A percentile compares a stretch with the other conserved stretches of the same genome.
Conservation (phyloP, 805 yeast species). For the Wickerhamiella kazuoi region DNA sequence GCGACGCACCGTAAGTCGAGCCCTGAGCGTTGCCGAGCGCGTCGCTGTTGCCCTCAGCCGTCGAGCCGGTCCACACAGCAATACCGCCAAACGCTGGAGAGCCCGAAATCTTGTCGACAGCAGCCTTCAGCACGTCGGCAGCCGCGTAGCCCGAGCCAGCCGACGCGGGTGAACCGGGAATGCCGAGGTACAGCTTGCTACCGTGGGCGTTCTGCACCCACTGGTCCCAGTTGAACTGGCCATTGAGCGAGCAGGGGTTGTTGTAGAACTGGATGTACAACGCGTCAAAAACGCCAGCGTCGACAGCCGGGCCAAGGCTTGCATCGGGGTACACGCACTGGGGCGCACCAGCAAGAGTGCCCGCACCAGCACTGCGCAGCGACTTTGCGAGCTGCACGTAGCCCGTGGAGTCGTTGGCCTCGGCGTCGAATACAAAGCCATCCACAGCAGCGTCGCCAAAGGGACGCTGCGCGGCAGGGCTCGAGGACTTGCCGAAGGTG, state of each 20-base stretch:
- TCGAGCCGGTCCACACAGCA: slow-evolving; percentile 39
- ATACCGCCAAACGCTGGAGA: slow-evolving; percentile 41
- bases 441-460: slow-evolving; percentile 43
- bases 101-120: slow-evolving; percentile 7
- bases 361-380: slow-evolving; percentile 15
- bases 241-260: slow-evolving; percentile 28
- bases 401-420: slow-evolving; percentile 29
- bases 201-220: slow-evolving; percentile 36
- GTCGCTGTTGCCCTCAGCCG: background rate
- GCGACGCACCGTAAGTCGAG: background rate
- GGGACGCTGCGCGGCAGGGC: slow-evolving; percentile 15
- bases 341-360: slow-evolving; percentile 41
- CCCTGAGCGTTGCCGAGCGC: too few relatives aligned
- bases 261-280: slow-evolving; percentile 53
- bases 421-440: slow-evolving; percentile 54
- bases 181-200: slow-evolving; percentile 41
- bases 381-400: slow-evolving; percentile 29
- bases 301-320: slow-evolving; percentile 25
- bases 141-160: slow-evolving; percentile 42
- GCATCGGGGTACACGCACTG: slow-evolving; percentile 50
- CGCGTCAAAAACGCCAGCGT: slow-evolving; percentile 33
- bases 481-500: slow-evolving; percentile 29
- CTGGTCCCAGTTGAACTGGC: slow-evolving; percentile 24
- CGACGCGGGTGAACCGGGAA: slow-evolving; percentile 38
- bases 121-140: slow-evolving; percentile 18